These are phyloP conservation scores for Cercis canadensis DNA, from an alignment of 306 rosid genomes.

Conservation along the genomic window DNA sequence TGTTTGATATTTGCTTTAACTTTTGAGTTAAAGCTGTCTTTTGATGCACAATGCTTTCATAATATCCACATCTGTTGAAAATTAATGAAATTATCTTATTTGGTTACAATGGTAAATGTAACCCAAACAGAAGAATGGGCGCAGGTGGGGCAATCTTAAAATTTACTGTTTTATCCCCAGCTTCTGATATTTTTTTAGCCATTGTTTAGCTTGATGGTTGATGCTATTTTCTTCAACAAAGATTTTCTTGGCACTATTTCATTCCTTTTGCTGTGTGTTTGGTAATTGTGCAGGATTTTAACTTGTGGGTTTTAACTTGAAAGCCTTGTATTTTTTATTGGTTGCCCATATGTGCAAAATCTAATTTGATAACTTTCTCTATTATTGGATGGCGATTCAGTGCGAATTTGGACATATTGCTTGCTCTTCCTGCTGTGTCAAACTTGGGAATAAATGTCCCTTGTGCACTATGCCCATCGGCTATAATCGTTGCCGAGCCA, in stretches of 20 bases:
- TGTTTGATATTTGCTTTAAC: neutral
- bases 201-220: neutral
- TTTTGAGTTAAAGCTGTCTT: too few relatives aligned
- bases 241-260: neutral
- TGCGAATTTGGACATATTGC: conserved; percentile 92
- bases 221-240: neutral
- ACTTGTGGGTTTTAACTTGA: too few relatives aligned
- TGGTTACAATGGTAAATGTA: too few relatives aligned
- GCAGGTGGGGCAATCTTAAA: too few relatives aligned
- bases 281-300: too few relatives aligned
- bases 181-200: neutral
- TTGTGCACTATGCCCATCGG: conserved; percentile 71
- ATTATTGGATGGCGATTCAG: conserved; percentile 54
- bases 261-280: conserved; percentile 6
- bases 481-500: conserved; percentile 75
- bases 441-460: conserved; percentile 66
- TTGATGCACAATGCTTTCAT: neutral
- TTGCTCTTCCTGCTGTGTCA: conserved; percentile 66
- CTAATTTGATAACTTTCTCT: too few relatives aligned
- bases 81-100: too few relatives aligned
- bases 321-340: too few relatives aligned
- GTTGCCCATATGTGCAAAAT: neutral
- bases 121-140: too few relatives aligned
- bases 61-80: neutral
- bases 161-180: too few relatives aligned